phyloP scores from a whole-genome alignment of 2,329 filamentous ascomycete species.

The Ustulina deusta region DNA sequence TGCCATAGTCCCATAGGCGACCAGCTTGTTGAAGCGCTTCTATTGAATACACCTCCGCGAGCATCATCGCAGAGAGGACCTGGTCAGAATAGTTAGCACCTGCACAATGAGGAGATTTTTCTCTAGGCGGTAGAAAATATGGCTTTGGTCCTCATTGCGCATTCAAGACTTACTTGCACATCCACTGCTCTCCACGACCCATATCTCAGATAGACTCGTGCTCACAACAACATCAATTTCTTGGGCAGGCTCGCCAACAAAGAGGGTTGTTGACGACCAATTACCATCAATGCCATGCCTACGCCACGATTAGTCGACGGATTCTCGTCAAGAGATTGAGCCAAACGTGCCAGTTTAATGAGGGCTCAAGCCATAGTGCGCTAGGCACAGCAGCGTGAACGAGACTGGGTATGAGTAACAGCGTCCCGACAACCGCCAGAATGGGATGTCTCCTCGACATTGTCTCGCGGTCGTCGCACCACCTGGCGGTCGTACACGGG shows the following conservation, averaged over 20 bases:
- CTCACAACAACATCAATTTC: conserved; percentile 70
- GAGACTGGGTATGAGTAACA: conserved; percentile 44
- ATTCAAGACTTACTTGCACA: conserved; percentile 61
- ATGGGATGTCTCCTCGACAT: conserved; percentile 46
- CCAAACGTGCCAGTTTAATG: conserved; percentile 49
- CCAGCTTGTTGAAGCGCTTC: conserved; percentile 68
- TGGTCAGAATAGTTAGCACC: conserved; percentile 36
- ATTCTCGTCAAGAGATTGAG: conserved; percentile 14
- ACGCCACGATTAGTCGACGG: conserved; percentile 42
- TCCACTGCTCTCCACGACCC: conserved; percentile 71
- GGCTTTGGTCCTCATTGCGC: not conserved
- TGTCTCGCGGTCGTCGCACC: conserved; percentile 46
- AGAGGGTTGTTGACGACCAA: conserved; percentile 78
- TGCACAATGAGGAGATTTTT: not conserved
- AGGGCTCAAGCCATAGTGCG: conserved; percentile 52
- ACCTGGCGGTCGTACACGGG: conserved; percentile 46
- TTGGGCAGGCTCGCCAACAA: conserved; percentile 60
- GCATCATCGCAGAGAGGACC: conserved; percentile 65
- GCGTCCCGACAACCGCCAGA: conserved; percentile 45
- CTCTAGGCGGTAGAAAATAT: not conserved
- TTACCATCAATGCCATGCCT: conserved; percentile 66
- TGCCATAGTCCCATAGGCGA: conserved; percentile 68
- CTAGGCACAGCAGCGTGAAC: conserved; percentile 44
- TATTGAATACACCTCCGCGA: conserved; percentile 71
- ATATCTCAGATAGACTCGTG: conserved; percentile 77